These are phyloP conservation scores for Thuja plicata DNA, from an alignment of 83 land plant genomes.

Conservation along the genomic window DNA sequence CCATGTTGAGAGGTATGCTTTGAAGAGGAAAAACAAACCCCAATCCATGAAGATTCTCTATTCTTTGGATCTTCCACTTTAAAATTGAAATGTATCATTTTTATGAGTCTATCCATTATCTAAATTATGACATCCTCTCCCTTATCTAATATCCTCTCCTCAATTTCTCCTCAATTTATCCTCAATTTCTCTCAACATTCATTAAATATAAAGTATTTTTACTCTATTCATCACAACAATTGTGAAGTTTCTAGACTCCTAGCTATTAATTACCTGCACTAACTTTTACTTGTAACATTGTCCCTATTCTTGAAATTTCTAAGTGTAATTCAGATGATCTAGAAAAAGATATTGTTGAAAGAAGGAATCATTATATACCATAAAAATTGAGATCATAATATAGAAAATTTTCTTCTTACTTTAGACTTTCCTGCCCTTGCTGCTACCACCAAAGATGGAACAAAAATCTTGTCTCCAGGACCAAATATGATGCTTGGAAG, in stretches of 20 bases:
- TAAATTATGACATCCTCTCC: too few species aligned
- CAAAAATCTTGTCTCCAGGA: constrained; percentile 83
- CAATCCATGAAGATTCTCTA: too few species aligned
- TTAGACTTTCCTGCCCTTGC: constrained; percentile 91
- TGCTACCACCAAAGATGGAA: constrained; percentile 77
- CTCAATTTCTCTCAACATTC: neutral
- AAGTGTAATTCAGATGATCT: neutral
- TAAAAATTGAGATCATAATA: neutral
- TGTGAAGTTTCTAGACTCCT: neutral
- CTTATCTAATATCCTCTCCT: too few species aligned
- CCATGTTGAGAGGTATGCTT: too few species aligned
- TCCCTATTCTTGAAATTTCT: neutral
- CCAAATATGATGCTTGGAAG: constrained; percentile 97
- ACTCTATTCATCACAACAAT: neutral
- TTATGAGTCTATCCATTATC: too few species aligned
- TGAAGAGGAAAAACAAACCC: too few species aligned
- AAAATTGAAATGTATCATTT: too few species aligned
- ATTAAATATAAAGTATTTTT: neutral
- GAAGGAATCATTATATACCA: neutral
- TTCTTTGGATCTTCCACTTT: too few species aligned
- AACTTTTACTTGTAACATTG: neutral
- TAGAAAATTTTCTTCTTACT: constrained; percentile 23
- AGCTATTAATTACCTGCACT: neutral
- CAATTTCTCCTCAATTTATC: too few species aligned
- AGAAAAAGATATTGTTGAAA: neutral